A percentile compares a stretch with the other conserved stretches of the same genome.
Conservation (phyloP, 108 stramenopile genomes). For the Cyclotella cryptica region DNA sequence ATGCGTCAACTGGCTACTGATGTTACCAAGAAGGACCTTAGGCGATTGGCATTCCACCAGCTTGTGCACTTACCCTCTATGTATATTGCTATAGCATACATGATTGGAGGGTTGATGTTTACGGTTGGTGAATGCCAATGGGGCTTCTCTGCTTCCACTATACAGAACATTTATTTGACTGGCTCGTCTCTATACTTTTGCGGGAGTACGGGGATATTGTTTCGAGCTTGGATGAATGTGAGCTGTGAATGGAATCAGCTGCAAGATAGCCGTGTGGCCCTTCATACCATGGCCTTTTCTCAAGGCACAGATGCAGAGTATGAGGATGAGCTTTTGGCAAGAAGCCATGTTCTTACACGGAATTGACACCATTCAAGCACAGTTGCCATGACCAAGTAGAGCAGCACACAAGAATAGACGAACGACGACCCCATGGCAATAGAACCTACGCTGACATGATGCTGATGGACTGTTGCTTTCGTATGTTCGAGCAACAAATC, state of each 20-base stretch:
- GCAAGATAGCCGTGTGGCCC: constrained; percentile 4
- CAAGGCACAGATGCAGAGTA: background rate
- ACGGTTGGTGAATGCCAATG: constrained; percentile 4
- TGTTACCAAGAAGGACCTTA: constrained; percentile 3
- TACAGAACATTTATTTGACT: constrained; percentile 14
- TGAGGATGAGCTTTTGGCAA: background rate
- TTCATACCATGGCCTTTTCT: constrained; percentile 4
- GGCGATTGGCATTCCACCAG: background rate
- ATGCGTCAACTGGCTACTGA: background rate
- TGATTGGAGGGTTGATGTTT: constrained; percentile 14
- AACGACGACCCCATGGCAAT: no score
- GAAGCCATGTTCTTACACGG: background rate
- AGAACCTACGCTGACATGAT: no score
- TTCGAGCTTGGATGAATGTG: constrained; percentile 4
- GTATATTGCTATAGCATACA: constrained; percentile 10
- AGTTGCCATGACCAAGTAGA: background rate
- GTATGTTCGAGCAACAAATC: no score
- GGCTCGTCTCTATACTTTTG: constrained; percentile 6
- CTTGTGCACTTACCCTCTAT: background rate
- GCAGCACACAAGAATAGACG: no score
- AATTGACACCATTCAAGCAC: background rate
- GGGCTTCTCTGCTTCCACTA: background rate
- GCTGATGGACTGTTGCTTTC: no score
- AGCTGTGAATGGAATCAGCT: constrained; percentile 6
- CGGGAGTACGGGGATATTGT: constrained; percentile 4